Conservation (phyloP, 2,329 filamentous ascomycete genomes). For the Chaetothyriales sp. region DNA sequence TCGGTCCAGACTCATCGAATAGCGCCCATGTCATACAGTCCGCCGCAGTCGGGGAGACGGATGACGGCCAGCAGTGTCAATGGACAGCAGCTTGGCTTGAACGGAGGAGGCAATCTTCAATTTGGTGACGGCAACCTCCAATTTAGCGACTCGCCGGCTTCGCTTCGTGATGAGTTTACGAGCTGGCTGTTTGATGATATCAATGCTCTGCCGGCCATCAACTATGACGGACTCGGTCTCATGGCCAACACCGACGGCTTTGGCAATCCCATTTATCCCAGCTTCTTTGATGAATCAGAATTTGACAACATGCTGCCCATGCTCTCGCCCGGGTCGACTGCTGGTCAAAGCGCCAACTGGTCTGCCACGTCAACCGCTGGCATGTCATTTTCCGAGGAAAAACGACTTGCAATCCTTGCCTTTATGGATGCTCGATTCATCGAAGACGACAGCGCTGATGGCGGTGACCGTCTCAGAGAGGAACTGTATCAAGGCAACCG, state of each 20-base stretch:
- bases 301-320: conserved; percentile 78
- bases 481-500: conserved; percentile 64
- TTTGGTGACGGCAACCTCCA: neutral
- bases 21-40: neutral
- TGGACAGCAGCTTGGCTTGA: neutral
- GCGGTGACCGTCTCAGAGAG: conserved; percentile 32
- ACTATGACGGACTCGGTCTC: conserved; percentile 25
- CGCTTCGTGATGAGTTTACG: conserved; percentile 75
- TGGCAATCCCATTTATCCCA: conserved; percentile 19
- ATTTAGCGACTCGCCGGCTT: conserved; percentile 39
- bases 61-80: neutral
- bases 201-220: conserved; percentile 36
- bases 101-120: too few relatives aligned
- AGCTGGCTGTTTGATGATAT: conserved; percentile 67
- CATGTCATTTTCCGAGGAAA: conserved; percentile 68
- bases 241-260: conserved; percentile 33
- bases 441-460: conserved; percentile 56
- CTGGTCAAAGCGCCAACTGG: neutral
- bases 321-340: conserved; percentile 48
- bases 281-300: conserved; percentile 32
- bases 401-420: conserved; percentile 65
- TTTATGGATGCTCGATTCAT: conserved; percentile 72
- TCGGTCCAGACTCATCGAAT: neutral
- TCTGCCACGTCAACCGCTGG: conserved; percentile 22
- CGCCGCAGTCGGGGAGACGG: neutral